Percentiles rank a stretch among this genome's conserved stretches.
Evolutionary conservation across 495 filamentous ascomycete species (phyloP).

Genomic region (Xylaria longipes): DNA sequence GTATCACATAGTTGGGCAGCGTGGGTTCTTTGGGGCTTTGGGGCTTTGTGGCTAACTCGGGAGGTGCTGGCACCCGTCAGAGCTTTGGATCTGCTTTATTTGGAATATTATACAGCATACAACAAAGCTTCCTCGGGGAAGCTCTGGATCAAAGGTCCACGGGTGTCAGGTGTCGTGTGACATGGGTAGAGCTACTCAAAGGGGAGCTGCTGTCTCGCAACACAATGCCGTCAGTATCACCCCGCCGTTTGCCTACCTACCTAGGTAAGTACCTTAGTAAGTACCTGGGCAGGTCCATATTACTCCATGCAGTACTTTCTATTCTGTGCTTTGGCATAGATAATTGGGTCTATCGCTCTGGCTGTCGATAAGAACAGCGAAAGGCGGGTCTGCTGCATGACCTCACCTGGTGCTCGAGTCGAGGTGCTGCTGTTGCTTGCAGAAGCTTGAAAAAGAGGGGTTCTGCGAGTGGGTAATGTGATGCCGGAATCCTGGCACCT

Average conservation of each 20-base stretch:
- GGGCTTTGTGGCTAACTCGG: neutral
- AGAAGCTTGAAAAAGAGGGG: conserved; percentile 39
- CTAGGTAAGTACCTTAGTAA: neutral
- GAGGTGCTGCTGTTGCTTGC: conserved; percentile 25
- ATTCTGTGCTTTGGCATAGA: neutral
- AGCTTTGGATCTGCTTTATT: conserved; percentile 30
- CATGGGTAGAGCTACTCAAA: conserved; percentile 21
- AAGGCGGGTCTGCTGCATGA: conserved; percentile 19
- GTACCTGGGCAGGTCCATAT: neutral
- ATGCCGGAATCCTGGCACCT: conserved; percentile 26
- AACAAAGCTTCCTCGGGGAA: conserved; percentile 28
- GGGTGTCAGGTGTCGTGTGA: conserved; percentile 25
- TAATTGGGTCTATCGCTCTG: neutral
- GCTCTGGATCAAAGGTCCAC: conserved; percentile 8
- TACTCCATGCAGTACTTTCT: neutral
- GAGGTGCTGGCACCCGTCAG: conserved; percentile 28
- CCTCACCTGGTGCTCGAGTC: conserved; percentile 20
- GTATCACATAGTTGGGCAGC: conserved; percentile 8
- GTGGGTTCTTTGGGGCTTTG: conserved; percentile 1
- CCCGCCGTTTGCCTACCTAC: neutral
- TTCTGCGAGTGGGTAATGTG: conserved; percentile 43
- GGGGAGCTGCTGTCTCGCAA: conserved; percentile 10
- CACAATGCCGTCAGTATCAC: conserved; percentile 10
- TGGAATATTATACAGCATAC: conserved; percentile 22
- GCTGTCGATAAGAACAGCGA: neutral